Base-by-base conservation (phyloP, 2,329 filamentous ascomycete genomes). In the Esteya vermicola region DNA sequence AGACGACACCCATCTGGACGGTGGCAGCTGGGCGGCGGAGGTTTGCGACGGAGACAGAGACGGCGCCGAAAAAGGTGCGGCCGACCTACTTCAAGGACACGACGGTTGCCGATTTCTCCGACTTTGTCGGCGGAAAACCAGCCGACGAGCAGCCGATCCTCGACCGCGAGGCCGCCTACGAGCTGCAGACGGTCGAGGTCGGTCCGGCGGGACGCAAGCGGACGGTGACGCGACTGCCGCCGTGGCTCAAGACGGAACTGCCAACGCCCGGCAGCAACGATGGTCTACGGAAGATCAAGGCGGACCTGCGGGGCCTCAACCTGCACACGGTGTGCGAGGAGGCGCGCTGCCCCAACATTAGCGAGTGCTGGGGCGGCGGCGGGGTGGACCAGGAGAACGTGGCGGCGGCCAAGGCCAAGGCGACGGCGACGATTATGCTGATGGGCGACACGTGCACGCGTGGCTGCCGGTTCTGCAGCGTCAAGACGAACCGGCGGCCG, bases 371-470 rank as follows among this genome's bases (percentile, higher is more conserved):
- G 91, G 91, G 91, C 45, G 91, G 91, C n/a, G n/a, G n/a, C n/a
- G n/a, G n/a, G n/a, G n/a, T n/a, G n/a, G n/a, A n/a, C n/a, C n/a
- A n/a, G n/a, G n/a, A n/a, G n/a, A n/a, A n/a, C n/a, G n/a, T n/a
- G n/a, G n/a, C n/a, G 26, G 77, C 70, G 55, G 76, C 81, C 58
- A 94, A 94, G 65, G 80, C 77, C 48, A 81, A 85, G 21, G 91
- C 91, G 5, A 98, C 91, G 25, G 91, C 91, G 3, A 98, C 91
- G 10, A 96, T 98, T 60, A 98, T 98, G 91, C 67, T 98, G 36
- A 96, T 96, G 88, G 91, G 91, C 48, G 91, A 98, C 59, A 96
- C 89, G 9, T 98, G 91, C 62, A 98, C 91, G 16, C 75, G 91
- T 44, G 91, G 89, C 16, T 98, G 91, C 62, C 77, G 91, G 39